Conservation (phyloP, 2,329 filamentous ascomycete species). For the Plectosphaerella cucumerina region DNA sequence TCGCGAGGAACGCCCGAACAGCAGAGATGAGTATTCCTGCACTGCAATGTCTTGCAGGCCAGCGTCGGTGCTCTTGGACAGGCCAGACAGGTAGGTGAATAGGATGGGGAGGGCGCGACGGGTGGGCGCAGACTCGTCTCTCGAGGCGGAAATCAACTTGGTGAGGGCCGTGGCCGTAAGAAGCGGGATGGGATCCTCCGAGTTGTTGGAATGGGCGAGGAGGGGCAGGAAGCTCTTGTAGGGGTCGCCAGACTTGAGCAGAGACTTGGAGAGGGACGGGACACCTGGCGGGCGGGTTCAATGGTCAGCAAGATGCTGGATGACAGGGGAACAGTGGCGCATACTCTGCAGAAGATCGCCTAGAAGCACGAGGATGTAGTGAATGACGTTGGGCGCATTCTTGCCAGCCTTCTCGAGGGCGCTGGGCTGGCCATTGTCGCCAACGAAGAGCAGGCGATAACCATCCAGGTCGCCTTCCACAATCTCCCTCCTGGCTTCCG, state of each 20-base stretch:
- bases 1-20: constrained; percentile 71
- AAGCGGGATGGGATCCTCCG: constrained; percentile 78
- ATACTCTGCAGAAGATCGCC: constrained; percentile 64
- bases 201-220: constrained; percentile 70
- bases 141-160: constrained; percentile 66
- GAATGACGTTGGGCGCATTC: constrained; percentile 76
- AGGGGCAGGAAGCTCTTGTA: constrained; percentile 82
- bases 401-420: constrained; percentile 83
- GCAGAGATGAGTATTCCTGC: constrained; percentile 79
- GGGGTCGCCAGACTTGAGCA: constrained; percentile 72
- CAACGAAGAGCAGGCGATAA: constrained; percentile 78
- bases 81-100: constrained; percentile 78
- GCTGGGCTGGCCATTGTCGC: constrained; percentile 62
- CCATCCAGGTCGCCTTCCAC: constrained; percentile 76
- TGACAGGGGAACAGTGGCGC: background rate
- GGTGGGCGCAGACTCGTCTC: constrained; percentile 61
- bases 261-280: constrained; percentile 69
- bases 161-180: constrained; percentile 86
- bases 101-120: constrained; percentile 75
- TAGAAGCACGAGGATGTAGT: constrained; percentile 89
- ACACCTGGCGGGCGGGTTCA: constrained; percentile 53
- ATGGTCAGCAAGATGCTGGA: background rate
- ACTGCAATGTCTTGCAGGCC: constrained; percentile 95
- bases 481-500: constrained; percentile 76
- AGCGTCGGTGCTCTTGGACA: constrained; percentile 81